Conservation (phyloP, 495 filamentous ascomycete genomes). For the Penicillium nucicola region DNA sequence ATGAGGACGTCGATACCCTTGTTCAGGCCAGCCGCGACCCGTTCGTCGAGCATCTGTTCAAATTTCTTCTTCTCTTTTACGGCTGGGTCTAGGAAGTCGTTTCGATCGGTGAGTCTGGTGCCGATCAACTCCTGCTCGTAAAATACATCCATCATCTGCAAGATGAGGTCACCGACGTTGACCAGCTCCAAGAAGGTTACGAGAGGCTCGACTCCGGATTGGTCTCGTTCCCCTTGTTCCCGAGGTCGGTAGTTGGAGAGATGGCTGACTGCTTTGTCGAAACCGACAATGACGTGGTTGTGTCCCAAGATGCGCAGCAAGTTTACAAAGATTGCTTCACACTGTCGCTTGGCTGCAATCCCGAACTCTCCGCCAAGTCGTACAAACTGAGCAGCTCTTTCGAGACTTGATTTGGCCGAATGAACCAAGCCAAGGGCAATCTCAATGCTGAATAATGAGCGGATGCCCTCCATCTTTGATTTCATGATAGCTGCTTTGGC, state of each 20-base stretch:
- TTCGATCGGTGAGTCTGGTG: slow-evolving; percentile 78
- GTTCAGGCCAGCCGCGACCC: slow-evolving; percentile 91
- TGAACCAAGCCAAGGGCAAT: slow-evolving; percentile 88
- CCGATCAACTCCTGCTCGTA: slow-evolving; percentile 91
- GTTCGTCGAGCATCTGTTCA: slow-evolving; percentile 98
- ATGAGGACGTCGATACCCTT: slow-evolving; percentile 98
- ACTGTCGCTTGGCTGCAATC: slow-evolving; percentile 83
- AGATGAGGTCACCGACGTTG: slow-evolving; percentile 96
- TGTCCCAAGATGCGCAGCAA: slow-evolving; percentile 79
- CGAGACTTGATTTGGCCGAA: slow-evolving; percentile 83
- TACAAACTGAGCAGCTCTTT: slow-evolving; percentile 80
- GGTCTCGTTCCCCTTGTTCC: slow-evolving; percentile 69
- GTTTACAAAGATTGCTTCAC: slow-evolving; percentile 81
- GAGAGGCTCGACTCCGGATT: slow-evolving; percentile 77
- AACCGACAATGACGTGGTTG: slow-evolving; percentile 86
- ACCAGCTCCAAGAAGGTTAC: slow-evolving; percentile 97
- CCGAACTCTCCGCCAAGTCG: slow-evolving; percentile 73
- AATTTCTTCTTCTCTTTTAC: slow-evolving; percentile 96
- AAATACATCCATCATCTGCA: slow-evolving; percentile 99
- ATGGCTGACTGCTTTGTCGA: slow-evolving; percentile 88
- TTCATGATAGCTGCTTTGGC: slow-evolving; percentile 98
- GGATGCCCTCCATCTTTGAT: slow-evolving; percentile 86
- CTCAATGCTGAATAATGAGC: slow-evolving; percentile 92
- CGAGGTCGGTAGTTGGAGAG: slow-evolving; percentile 89
- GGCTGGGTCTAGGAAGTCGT: slow-evolving; percentile 91